Percentiles rank a stretch among this genome's conserved stretches.
Evolutionary conservation across 192 early-diverging fungal species (phyloP).

Genomic region (Linnemannia zychae): DNA sequence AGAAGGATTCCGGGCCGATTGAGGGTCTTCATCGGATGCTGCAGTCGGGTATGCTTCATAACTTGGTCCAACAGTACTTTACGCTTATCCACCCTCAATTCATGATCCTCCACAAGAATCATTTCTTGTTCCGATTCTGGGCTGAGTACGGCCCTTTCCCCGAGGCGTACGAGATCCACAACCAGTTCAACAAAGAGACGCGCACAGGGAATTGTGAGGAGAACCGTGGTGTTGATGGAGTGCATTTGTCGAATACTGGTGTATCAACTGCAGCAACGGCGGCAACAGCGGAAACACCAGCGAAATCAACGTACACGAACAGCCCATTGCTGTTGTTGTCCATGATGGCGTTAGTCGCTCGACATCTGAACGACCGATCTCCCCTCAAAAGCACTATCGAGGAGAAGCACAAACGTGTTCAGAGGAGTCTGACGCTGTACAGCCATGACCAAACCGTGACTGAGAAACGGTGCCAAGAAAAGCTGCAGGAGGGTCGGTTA

Average conservation of each 20-base stretch:
- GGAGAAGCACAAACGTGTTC: constrained; percentile 23
- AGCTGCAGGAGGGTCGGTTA: constrained; percentile 11
- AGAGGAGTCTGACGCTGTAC: constrained; percentile 23
- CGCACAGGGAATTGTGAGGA: neutral
- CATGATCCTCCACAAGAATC: constrained; percentile 50
- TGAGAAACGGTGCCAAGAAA: constrained; percentile 2
- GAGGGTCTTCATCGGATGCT: constrained; percentile 23
- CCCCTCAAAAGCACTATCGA: constrained; percentile 25
- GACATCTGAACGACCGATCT: constrained; percentile 40
- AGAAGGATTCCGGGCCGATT: neutral
- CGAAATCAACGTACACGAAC: constrained; percentile 1
- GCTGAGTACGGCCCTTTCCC: constrained; percentile 37
- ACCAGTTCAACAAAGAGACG: constrained; percentile 2
- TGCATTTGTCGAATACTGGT: neutral
- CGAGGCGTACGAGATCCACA: constrained; percentile 33
- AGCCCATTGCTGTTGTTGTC: constrained; percentile 37
- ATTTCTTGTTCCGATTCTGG: constrained; percentile 46
- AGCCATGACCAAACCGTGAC: neutral
- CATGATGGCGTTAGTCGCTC: constrained; percentile 46
- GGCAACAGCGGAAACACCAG: neutral
- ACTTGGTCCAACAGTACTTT: constrained; percentile 50
- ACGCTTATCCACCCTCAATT: constrained; percentile 48
- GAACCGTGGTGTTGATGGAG: neutral
- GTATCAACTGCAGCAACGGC: neutral
- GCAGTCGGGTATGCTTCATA: constrained; percentile 36